Conservation (phyloP, 768 basidiomycete genomes). For the Mycena galopus region DNA sequence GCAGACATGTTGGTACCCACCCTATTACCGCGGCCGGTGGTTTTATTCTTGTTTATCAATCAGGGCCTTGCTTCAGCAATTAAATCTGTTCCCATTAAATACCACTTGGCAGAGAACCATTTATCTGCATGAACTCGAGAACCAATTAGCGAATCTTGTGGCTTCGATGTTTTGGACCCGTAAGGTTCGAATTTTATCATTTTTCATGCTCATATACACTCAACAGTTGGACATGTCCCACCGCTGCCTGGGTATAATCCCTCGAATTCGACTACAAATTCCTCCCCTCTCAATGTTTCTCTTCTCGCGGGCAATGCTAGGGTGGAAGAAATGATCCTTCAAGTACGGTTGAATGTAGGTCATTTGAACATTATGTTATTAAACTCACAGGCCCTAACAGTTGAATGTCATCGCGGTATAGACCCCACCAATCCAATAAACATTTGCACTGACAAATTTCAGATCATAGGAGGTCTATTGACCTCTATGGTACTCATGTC, state of each 20-base stretch:
- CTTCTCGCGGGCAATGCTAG: background rate
- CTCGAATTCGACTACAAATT: background rate
- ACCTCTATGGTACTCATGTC: background rate
- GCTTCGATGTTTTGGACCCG: too few species aligned
- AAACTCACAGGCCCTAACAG: background rate
- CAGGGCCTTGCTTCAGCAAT: background rate
- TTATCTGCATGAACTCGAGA: too few species aligned
- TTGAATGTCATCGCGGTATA: background rate
- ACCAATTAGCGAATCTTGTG: too few species aligned
- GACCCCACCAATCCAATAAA: background rate
- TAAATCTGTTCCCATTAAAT: too few species aligned
- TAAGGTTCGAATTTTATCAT: background rate
- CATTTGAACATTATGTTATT: background rate
- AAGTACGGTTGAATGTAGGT: background rate
- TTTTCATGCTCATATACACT: background rate
- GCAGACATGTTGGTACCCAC: background rate
- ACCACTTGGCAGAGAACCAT: too few species aligned
- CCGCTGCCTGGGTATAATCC: background rate
- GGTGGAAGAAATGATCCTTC: background rate
- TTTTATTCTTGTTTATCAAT: too few species aligned
- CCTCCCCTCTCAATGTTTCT: background rate
- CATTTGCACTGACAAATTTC: background rate
- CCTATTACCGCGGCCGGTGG: too few species aligned
- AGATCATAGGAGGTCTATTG: background rate
- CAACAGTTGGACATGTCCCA: background rate